Evolutionary conservation across 805 yeast species (phyloP), one percentile per base, ranked within the genome.

Genomic region (Candida palmyrensis): DNA sequence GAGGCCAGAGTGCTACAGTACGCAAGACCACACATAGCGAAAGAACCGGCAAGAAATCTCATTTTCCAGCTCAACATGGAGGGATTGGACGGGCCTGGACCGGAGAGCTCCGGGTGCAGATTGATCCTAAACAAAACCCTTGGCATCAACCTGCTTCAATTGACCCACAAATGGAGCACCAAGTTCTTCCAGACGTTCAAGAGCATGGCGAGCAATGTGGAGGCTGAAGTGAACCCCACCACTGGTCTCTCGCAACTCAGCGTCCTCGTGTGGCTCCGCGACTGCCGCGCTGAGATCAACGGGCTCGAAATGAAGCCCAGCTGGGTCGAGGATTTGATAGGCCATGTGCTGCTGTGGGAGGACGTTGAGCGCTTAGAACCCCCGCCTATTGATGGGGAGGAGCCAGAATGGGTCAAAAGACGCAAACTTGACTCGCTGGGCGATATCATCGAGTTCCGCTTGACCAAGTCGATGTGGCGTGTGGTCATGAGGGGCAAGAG

Each of bases 391-490:
- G 31, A 20, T 6, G 24, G 7, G n/a, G 23, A 20, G n/a, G 25
- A 27, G 15, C 14, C 5, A 3, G 20, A 16, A 14, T 9, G 24
- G 5, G 18, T 23, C 8, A 47, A 42, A 27, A 45, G 41, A 28
- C 30, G 45, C 33, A 43, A 32, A 31, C 7, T 27, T 8, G 27
- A 27, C 2, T 15, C 29, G 4, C 39, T 30, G 12, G 70, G 69
- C 3, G 69, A 64, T 26, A 49, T 66, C 3, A 58, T 73, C n/a
- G 71, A 67, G 35, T 54, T 74, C 28, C 59, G 58, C 32, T 26
- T 75, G 5, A 38, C 55, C 10, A 59, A 56, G 37, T 64, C 75
- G 2, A 62, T 67, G 37, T 74, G 76, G 76, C 51, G 58, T 15
- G 31, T 60, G 21, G 32, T 48, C 14, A 41, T 48, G 40, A 41